These are phyloP conservation scores for Exserohilum turcica DNA, from an alignment of 2,329 filamentous ascomycete genomes.

Conservation along the genomic window DNA sequence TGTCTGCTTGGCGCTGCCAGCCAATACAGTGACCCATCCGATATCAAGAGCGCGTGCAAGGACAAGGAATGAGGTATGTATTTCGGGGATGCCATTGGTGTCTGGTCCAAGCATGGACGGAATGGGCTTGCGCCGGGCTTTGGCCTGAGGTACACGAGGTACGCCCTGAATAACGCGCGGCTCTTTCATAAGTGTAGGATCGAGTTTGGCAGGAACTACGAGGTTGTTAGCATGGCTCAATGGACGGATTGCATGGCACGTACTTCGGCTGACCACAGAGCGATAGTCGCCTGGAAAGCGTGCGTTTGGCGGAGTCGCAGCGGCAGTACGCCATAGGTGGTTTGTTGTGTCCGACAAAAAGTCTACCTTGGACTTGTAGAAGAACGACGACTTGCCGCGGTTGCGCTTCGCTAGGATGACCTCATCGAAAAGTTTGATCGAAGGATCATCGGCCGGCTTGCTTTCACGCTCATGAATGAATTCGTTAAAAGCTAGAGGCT, in stretches of 20 bases:
- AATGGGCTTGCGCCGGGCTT: constrained; percentile 57
- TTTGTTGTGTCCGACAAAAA: constrained; percentile 76
- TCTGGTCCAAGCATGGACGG: constrained; percentile 49
- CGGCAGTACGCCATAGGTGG: constrained; percentile 76
- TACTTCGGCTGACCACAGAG: constrained; percentile 57
- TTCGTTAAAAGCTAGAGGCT: constrained; percentile 69
- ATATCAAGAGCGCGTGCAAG: constrained; percentile 36
- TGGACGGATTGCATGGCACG: constrained; percentile 14
- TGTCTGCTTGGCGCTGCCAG: constrained; percentile 42
- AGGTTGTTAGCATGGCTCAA: constrained; percentile 52
- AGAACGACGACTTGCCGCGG: constrained; percentile 68
- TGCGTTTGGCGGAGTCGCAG: constrained; percentile 61
- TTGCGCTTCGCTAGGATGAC: constrained; percentile 80
- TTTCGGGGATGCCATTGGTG: constrained; percentile 25
- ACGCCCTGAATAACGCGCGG: constrained; percentile 87
- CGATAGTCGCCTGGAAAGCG: constrained; percentile 62
- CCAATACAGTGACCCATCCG: constrained; percentile 32
- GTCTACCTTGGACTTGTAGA: constrained; percentile 61
- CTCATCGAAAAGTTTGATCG: constrained; percentile 80
- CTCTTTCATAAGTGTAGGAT: constrained; percentile 87
- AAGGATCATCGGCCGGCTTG: constrained; percentile 64
- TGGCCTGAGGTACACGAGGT: constrained; percentile 63
- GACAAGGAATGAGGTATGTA: constrained; percentile 36
- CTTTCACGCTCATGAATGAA: constrained; percentile 83
- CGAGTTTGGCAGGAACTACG: constrained; percentile 78